Evolutionary conservation across 495 filamentous ascomycete species (phyloP), one percentile per base, ranked within the genome.

Genomic region (Geoglossum glabrum): DNA sequence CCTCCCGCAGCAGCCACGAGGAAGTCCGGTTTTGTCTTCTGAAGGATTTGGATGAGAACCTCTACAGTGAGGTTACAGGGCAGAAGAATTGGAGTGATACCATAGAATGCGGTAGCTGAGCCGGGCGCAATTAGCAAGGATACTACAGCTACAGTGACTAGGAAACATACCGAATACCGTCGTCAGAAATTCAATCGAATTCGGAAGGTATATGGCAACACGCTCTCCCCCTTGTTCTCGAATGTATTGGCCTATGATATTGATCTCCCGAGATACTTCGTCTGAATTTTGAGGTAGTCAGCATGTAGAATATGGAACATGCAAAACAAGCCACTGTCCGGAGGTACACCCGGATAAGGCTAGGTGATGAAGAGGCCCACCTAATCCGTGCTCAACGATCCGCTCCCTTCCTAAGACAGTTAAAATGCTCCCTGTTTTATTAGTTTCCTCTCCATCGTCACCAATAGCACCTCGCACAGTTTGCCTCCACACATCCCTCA

Each of bases 121-220:
- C 49, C 17, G 47, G 21, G 2, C 46, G 17, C 21, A 8, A 56
- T 27, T 28, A 51, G 15, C 19, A 34, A 33, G 21, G 6, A 54
- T n/a, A 26, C 17, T 26, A 51, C 30, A 19, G 19, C 19, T 31
- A 25, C 10, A 38, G 50, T 26, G 26, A 15, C 33, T 11, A 17
- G 28, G 1, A n/a, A n/a, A 51, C 72, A 28, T 67, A 84, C 81
- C 80, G 63, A 86, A 86, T n/a, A 84, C 68, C 25, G 79, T 70
- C 27, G 76, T 79, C 46, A 98, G 72, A 54, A 93, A 80, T 69
- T 97, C 92, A 64, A 94, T 74, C 49, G 87, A 93, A 72, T 99
- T 96, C 2, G 89, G 88, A 27, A 97, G 78, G 68, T 92, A 93
- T 61, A 99, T 76, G 26, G 87, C 92, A 27, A 97, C 85, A 34